Evolutionary conservation across 139 green algal species (phyloP), one percentile per base, ranked within the genome.

Genomic region (Volvox africanus): DNA sequence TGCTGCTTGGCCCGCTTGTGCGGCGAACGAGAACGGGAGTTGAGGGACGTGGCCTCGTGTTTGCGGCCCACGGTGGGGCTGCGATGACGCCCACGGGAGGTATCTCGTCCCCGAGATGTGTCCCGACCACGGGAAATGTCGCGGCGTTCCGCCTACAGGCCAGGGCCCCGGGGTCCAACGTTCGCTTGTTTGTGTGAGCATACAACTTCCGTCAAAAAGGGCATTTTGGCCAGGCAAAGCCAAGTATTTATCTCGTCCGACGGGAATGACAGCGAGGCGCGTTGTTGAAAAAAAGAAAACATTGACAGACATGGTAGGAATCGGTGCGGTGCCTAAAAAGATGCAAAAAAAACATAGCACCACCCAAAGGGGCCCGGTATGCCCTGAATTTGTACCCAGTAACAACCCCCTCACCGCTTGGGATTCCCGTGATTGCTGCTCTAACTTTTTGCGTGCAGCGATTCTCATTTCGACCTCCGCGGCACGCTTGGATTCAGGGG

Each of bases 321-420:
- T n/a, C n/a, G n/a, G n/a, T n/a, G n/a, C n/a, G n/a, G n/a, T n/a
- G n/a, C n/a, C n/a, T n/a, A n/a, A n/a, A n/a, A n/a, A n/a, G n/a
- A n/a, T n/a, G n/a, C n/a, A n/a, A n/a, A n/a, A n/a, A n/a, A n/a
- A n/a, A n/a, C n/a, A n/a, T n/a, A n/a, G n/a, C n/a, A n/a, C n/a
- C n/a, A n/a, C n/a, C n/a, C n/a, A n/a, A n/a, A n/a, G n/a, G n/a
- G n/a, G n/a, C n/a, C n/a, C n/a, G n/a, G n/a, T n/a, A n/a, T n/a
- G n/a, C n/a, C n/a, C n/a, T n/a, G n/a, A n/a, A n/a, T n/a, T n/a
- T n/a, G n/a, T n/a, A n/a, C n/a, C n/a, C n/a, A n/a, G n/a, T n/a
- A n/a, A n/a, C n/a, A n/a, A n/a, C n/a, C n/a, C 16, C 14, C 86
- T 76, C 62, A 90, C 86, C 55, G 86, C 86, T 36, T 90, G 86